These are phyloP conservation scores for Acorus gramineus DNA, from an alignment of 106 monocot genomes.

Conservation along the genomic window DNA sequence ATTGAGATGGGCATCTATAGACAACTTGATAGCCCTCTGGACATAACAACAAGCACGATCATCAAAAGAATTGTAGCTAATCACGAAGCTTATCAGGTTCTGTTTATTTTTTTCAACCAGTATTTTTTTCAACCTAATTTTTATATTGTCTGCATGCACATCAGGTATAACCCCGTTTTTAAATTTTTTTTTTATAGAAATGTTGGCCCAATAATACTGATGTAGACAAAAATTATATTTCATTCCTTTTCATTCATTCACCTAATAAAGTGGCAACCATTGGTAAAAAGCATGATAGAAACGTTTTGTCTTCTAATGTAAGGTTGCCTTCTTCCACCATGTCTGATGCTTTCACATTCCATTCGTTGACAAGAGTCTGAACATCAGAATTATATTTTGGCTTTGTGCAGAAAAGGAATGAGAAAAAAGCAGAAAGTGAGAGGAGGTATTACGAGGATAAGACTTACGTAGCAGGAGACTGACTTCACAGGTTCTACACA, in stretches of 20 bases:
- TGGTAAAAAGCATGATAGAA: too few relatives aligned
- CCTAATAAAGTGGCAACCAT: too few relatives aligned
- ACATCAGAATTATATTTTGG: neutral
- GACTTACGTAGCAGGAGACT: slow-evolving; percentile 41
- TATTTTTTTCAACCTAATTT: neutral
- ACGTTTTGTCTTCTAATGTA: too few relatives aligned
- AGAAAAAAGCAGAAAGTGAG: slow-evolving; percentile 77
- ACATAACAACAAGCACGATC: slow-evolving; percentile 39
- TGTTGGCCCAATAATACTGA: too few relatives aligned
- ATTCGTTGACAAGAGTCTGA: too few relatives aligned
- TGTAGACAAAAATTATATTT: neutral
- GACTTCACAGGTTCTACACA: neutral
- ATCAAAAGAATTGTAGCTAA: slow-evolving; percentile 38
- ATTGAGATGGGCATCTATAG: slow-evolving; percentile 22
- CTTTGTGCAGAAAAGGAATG: slow-evolving; percentile 57
- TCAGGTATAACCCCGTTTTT: neutral
- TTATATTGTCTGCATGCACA: neutral
- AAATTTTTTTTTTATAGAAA: neutral
- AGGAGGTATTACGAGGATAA: slow-evolving; percentile 58
- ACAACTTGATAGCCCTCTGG: slow-evolving; percentile 27
- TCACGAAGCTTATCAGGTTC: slow-evolving; percentile 37
- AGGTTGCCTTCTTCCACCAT: too few relatives aligned
- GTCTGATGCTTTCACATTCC: too few relatives aligned
- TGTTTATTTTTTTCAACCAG: neutral
- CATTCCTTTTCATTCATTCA: neutral